These are phyloP conservation scores for Asterophora lycoperdoides DNA, from an alignment of 768 basidiomycete species.

Conservation along the genomic window DNA sequence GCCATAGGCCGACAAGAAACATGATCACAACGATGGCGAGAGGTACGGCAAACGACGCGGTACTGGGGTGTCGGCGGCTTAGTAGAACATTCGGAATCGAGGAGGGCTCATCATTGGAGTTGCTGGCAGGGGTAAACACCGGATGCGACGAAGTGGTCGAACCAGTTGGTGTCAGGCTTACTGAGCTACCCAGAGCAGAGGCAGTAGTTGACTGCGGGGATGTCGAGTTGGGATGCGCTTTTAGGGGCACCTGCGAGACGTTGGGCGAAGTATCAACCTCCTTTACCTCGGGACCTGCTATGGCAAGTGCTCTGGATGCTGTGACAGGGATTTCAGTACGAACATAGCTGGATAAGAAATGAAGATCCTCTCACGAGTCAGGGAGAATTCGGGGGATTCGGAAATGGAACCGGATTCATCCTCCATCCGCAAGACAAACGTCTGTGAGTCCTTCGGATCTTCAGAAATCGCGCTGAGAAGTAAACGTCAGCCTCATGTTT, in stretches of 20 bases:
- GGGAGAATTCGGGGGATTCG: slow-evolving; percentile 23
- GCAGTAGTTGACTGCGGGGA: neutral
- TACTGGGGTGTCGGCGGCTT: slow-evolving; percentile 23
- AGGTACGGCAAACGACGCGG: slow-evolving; percentile 31
- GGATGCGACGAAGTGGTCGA: neutral
- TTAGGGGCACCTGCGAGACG: neutral
- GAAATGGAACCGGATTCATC: slow-evolving; percentile 22
- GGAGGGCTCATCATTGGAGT: neutral
- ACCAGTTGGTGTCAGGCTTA: neutral
- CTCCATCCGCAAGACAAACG: slow-evolving; percentile 13
- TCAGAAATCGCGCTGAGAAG: slow-evolving; percentile 7
- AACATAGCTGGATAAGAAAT: neutral
- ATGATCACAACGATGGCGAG: slow-evolving; percentile 29
- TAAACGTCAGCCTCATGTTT: neutral
- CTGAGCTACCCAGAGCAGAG: too few relatives aligned
- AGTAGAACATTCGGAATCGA: slow-evolving; percentile 17
- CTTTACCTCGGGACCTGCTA: too few relatives aligned
- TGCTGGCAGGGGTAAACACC: neutral
- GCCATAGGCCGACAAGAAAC: slow-evolving; percentile 24
- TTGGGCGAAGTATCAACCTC: neutral
- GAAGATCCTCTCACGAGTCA: slow-evolving; percentile 20
- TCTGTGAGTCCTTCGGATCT: neutral
- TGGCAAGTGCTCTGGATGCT: neutral
- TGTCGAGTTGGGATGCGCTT: neutral
- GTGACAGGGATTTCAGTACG: neutral